Base-by-base conservation (phyloP, 352 stramenopile species). In the Globisporangium solare region DNA sequence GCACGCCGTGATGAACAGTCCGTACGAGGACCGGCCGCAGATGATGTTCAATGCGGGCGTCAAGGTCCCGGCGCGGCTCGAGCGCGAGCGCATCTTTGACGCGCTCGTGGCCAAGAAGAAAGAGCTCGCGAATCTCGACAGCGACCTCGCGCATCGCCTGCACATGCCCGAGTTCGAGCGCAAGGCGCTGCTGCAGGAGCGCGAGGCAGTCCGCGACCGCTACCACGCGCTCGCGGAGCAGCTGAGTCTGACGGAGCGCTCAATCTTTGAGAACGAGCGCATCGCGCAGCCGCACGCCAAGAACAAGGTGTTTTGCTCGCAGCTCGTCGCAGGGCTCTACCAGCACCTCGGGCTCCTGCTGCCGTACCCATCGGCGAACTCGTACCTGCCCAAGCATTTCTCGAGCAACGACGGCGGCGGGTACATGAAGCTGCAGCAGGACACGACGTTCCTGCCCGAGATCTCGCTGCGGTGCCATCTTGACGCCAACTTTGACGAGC, bases 371-470 rank as follows among this genome's bases (percentile, higher is more conserved):
- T 88, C 83, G 18, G 73, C 83, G 0, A 93, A 89, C 49, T 95
- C 82, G 56, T 95, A 95, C 56, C 58, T 92, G 43, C 86, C 83
- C n/a, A 92, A 95, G 66, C 83, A 95, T 50, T 95, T 95, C 60
- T 86, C 77, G 20, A 68, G 54, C 20, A 66, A 61, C 3, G 74
- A 84, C 40, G 72, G 66, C 8, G 69, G 60, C 15, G 68, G 79
- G 24, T 95, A 91, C 60, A 50, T 95, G 1, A 89, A 93, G 31
- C 63, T 93, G 37, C 83, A 93, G 43, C 79, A 88, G 57, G 80
- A 87, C 22, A 80, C 76, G 14, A 77, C 66, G 31, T 83, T 87
- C 21, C 51, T 90, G 47, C 81, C 82, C 4, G 81, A 92, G 59
- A 70, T 90, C 47, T 93, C 85, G 18, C 54, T 95, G 12, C 70